Percentiles rank a stretch among this genome's conserved stretches.
Conservation (phyloP, 2,329 filamentous ascomycete species). For the Phaeophleospora eucalypticola region DNA sequence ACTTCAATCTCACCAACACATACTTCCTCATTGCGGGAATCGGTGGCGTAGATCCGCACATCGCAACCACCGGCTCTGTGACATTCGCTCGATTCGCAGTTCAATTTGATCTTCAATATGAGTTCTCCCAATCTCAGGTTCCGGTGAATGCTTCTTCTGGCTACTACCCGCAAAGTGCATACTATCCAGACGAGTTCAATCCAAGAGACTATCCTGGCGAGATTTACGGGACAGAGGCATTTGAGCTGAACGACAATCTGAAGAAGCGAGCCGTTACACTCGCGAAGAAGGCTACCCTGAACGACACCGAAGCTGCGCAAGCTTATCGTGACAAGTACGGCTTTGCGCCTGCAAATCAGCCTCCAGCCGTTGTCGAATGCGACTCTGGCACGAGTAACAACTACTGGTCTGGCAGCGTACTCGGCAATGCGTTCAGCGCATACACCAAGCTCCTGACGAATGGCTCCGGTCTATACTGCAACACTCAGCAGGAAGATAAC, state of each 20-base stretch:
- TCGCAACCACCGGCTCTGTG: constrained; percentile 23
- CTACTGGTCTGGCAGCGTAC: constrained; percentile 29
- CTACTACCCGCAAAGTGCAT: constrained; percentile 23
- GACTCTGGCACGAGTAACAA: constrained; percentile 32
- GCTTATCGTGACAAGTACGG: constrained; percentile 31
- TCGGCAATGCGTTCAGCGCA: constrained; percentile 29
- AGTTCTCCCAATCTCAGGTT: constrained; percentile 22
- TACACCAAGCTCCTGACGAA: constrained; percentile 34
- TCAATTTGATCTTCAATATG: constrained; percentile 24
- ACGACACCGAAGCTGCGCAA: constrained; percentile 28
- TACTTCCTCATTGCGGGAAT: constrained; percentile 31
- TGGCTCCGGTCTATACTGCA: constrained; percentile 35
- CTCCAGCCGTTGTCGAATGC: constrained; percentile 31
- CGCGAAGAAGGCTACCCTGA: constrained; percentile 26
- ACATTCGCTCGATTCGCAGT: constrained; percentile 24
- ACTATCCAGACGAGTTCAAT: constrained; percentile 20
- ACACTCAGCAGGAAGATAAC: constrained; percentile 36
- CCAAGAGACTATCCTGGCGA: constrained; percentile 18
- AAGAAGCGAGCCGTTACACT: constrained; percentile 26
- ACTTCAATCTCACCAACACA: constrained; percentile 22
- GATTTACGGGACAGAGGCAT: constrained; percentile 37
- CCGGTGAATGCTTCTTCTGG: constrained; percentile 20
- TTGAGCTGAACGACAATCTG: constrained; percentile 34
- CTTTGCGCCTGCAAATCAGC: constrained; percentile 24
- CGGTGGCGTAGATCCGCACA: constrained; percentile 25